Percentiles rank a stretch among this genome's conserved stretches.
Evolutionary conservation across 441 rosid genomes (phyloP).

Genomic region (Gossypium armourianum): DNA sequence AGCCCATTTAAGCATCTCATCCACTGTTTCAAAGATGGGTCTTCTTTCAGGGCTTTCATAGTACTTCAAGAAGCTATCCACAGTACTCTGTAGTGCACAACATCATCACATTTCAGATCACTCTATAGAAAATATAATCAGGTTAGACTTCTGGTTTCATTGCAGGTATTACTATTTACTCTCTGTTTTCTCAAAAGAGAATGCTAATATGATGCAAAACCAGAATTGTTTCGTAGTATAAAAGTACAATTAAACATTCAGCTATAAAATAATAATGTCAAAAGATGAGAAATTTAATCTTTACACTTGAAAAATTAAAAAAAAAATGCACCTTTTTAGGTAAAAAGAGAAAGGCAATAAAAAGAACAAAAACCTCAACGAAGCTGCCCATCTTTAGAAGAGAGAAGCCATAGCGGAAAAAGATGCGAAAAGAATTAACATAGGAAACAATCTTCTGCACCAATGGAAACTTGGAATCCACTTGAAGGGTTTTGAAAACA

Average conservation of each 20-base stretch:
- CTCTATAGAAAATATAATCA: background rate
- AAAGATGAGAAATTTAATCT: background rate
- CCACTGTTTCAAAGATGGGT: constrained; percentile 62
- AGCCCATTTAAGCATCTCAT: constrained; percentile 78
- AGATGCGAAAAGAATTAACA: constrained; percentile 43
- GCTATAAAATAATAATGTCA: background rate
- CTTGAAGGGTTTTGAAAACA: constrained; percentile 41
- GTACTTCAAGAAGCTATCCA: constrained; percentile 57
- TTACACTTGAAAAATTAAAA: no score
- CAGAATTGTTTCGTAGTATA: background rate
- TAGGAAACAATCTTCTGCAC: constrained; percentile 47
- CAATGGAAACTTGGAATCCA: constrained; percentile 29
- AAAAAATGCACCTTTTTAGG: background rate
- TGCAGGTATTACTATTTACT: background rate
- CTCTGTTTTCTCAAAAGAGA: background rate
- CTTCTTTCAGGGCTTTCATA: constrained; percentile 49
- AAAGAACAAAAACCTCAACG: constrained; percentile 37
- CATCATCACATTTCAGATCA: background rate
- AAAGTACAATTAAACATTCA: background rate
- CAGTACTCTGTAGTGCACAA: constrained; percentile 42
- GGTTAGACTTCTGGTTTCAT: background rate
- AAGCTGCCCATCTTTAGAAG: constrained; percentile 54
- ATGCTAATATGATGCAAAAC: background rate
- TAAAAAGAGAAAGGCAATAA: background rate
- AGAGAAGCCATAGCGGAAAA: constrained; percentile 61